Base-by-base conservation (phyloP, 148 eudicot species). In the Cornus florida region DNA sequence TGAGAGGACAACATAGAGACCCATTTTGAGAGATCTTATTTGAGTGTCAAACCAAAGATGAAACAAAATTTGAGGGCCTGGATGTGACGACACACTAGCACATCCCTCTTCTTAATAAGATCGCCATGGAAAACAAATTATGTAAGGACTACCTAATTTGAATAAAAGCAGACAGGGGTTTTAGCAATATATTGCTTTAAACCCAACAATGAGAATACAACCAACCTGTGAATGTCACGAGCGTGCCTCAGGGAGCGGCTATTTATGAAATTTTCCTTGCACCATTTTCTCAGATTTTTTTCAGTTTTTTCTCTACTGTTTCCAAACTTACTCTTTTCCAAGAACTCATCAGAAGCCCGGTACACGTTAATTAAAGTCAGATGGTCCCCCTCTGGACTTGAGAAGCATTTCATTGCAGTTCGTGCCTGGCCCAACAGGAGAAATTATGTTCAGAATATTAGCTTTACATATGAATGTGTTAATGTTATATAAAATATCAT, bases 331-430 rank as follows among this genome's bases (percentile, higher is more conserved):
- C 78, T 85, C 85, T 92, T 92, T 80, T 86, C 86, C 85, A 91
- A 83, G 72, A 92, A 92, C 70, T 95, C 95, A 39, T 87, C 84
- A 81, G 89, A 87, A 77, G 93, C 87, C 77, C 89, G 87, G 83
- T 85, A 95, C 60, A 92, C 97, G 70, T 89, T 95, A 35, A 93
- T 80, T 71, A 93, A 77, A 39, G 97, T 95, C 84, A 91, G 71
- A 85, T 95, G 99, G 88, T 95, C 98, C 50, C 99, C 98, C 72
- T 93, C 97, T 57, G 84, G 79, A 82, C 97, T 92, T 72, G 93
- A 85, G 81, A 93, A 91, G 73, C 90, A 87, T 83, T 87, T 93
- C 78, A 84, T 83, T 77, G 92, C 98, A 68, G 81, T 80, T 68
- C 87, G 83, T 70, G 94, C 88, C 99, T 93, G 89, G 68, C 39